Evolutionary conservation across 495 filamentous ascomycete species (phyloP).

Genomic region (Aspergillus steynii): DNA sequence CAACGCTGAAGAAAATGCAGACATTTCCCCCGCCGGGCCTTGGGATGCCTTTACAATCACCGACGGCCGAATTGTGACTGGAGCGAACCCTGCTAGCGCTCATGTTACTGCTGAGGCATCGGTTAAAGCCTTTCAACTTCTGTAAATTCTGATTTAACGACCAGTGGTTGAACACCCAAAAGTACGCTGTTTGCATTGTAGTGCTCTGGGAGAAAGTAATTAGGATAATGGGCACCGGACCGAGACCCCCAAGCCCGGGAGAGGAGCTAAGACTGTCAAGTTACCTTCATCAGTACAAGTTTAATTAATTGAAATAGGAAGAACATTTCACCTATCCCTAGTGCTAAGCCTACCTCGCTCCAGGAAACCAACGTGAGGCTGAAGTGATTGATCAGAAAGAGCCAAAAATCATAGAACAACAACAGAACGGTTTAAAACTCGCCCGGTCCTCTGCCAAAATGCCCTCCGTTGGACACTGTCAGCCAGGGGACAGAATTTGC

Average conservation of each 20-base stretch:
- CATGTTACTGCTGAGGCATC: slow-evolving; percentile 44
- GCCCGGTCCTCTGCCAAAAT: slow-evolving; percentile 31
- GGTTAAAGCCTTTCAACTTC: slow-evolving; percentile 42
- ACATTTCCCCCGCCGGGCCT: slow-evolving; percentile 37
- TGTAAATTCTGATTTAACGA: slow-evolving; percentile 18
- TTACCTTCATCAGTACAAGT: no score
- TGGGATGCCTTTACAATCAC: slow-evolving; percentile 50
- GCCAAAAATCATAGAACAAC: not conserved
- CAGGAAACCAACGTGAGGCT: no score
- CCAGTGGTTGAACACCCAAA: no score
- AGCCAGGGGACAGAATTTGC: slow-evolving; percentile 25
- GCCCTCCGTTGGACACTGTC: slow-evolving; percentile 21
- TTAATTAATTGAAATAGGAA: no score
- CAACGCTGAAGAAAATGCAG: slow-evolving; percentile 16
- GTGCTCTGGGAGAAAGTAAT: no score
- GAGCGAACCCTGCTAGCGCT: slow-evolving; percentile 69
- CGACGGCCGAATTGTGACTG: slow-evolving; percentile 64
- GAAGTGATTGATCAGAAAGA: not conserved
- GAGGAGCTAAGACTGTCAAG: no score
- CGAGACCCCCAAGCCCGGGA: no score
- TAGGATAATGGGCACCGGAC: no score
- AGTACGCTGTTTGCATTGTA: no score
- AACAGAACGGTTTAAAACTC: slow-evolving; percentile 10
- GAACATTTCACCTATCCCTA: no score
- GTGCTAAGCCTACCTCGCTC: no score